phyloP scores from a whole-genome alignment of 768 basidiomycete genomes.

The Kwoniella sp. region DNA sequence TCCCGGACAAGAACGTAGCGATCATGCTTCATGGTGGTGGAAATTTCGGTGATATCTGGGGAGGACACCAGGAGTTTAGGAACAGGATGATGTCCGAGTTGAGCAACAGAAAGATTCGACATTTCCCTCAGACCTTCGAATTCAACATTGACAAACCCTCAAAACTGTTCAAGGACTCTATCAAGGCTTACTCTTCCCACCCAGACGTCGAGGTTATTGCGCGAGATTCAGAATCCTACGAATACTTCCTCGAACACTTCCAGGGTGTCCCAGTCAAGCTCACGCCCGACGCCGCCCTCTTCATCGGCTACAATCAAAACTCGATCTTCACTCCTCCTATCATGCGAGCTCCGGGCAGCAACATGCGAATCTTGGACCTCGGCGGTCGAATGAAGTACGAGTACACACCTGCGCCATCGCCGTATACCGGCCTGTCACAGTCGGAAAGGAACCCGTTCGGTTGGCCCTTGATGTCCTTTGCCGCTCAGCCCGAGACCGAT shows the following conservation, averaged over 20 bases:
- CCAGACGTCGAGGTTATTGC: conserved; percentile 9
- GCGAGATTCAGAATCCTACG: conserved; percentile 9
- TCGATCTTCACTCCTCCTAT: conserved; percentile 13
- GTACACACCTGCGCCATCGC: background rate
- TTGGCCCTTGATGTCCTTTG: conserved; percentile 11
- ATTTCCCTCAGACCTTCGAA: conserved; percentile 18
- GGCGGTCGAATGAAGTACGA: background rate
- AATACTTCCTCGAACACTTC: conserved; percentile 2
- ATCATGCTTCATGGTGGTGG: conserved; percentile 15
- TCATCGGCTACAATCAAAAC: conserved; percentile 12
- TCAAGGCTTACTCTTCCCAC: conserved; percentile 8
- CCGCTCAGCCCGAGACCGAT: conserved; percentile 3
- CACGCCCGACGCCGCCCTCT: conserved; percentile 13
- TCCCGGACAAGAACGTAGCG: conserved; percentile 3
- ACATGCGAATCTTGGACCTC: conserved; percentile 5
- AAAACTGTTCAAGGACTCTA: conserved; percentile 3
- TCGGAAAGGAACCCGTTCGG: conserved; percentile 9
- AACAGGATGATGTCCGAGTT: conserved; percentile 8
- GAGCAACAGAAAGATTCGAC: conserved; percentile 8
- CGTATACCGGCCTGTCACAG: background rate
- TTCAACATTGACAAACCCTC: conserved; percentile 9
- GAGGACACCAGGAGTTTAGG: conserved; percentile 10
- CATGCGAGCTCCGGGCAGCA: conserved; percentile 16
- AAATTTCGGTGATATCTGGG: conserved; percentile 17
- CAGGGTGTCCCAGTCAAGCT: conserved; percentile 7